Evolutionary conservation across 164 flowering plant species (phyloP), one percentile per base, ranked within the genome.

Genomic region (Vitis labrusca): DNA sequence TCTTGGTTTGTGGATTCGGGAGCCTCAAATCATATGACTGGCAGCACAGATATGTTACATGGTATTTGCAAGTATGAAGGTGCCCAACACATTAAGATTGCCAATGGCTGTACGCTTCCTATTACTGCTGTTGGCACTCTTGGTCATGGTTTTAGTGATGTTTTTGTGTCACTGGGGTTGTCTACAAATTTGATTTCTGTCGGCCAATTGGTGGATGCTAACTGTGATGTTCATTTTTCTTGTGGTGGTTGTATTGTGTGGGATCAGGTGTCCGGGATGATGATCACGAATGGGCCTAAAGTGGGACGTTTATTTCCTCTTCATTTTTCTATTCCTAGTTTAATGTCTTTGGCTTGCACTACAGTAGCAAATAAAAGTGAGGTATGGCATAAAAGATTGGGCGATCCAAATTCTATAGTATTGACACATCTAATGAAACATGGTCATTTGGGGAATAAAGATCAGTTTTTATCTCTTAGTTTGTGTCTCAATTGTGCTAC

Each of bases 221-320:
- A 59, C 50, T 68, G 71, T 59, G 10, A 1, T 59, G 57, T 68
- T 19, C 9, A 58, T 44, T 68, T 68, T 27, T 19, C 14, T 59
- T 48, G 37, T 68, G 1, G 1, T 59, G 48, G 57, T 68, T 68
- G 71, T 59, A 16, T 8, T 60, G 50, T 59, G 64, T 11, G 50
- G 55, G 58, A 68, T 32, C 2, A 32, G 44, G 44, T 32, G 44
- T 32, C 44, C 0, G 44, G 5, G 5, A 32, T 0, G 5, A 3
- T 32, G 44, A 48, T 68, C 17, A 23, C 64, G 44, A 68, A 13
- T 52, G 65, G 50, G 48, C 71, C 64, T 68, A 68, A 68, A 68
- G 64, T 58, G 6, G 57, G 71, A 59, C 17, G 71, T 19, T 60
- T 49, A 17, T 47, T 19, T 23, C 27, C 27, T 23, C 27, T 23